Conservation (phyloP, 2,329 filamentous ascomycete genomes). For the Nemania bipapillata region DNA sequence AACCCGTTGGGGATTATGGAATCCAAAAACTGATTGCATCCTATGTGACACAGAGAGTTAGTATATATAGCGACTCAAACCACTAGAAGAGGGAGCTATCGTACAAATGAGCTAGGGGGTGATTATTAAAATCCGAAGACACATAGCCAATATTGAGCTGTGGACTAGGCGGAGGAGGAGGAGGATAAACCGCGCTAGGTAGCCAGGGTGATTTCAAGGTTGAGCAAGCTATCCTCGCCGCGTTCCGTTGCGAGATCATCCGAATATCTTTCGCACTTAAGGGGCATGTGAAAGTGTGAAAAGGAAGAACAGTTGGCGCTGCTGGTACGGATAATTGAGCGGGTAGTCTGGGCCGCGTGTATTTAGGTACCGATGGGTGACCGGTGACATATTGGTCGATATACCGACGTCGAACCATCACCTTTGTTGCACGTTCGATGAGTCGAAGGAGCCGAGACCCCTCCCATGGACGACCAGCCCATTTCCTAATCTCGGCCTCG, state of each 20-base stretch:
- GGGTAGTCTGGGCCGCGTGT: constrained; percentile 79
- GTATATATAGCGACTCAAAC: not conserved
- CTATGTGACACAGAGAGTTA: constrained; percentile 49
- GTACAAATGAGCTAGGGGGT: constrained; percentile 89
- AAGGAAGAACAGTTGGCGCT: constrained; percentile 93
- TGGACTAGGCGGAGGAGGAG: constrained; percentile 82
- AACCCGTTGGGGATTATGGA: constrained; percentile 78
- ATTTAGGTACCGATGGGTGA: constrained; percentile 67
- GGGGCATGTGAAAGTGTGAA: constrained; percentile 97
- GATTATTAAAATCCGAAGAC: constrained; percentile 98
- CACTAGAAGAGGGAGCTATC: constrained; percentile 41
- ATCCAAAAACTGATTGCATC: constrained; percentile 98
- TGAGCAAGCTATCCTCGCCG: constrained; percentile 88
- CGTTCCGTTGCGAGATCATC: constrained; percentile 94
- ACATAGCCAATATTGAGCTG: constrained; percentile 94
- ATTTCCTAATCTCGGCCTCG: constrained; percentile 60
- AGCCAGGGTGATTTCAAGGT: constrained; percentile 90
- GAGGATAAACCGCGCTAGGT: constrained; percentile 80
- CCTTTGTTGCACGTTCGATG: constrained; percentile 83
- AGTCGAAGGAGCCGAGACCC: constrained; percentile 85
- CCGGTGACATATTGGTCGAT: constrained; percentile 77
- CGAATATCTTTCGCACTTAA: constrained; percentile 91
- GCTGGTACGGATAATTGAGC: constrained; percentile 78
- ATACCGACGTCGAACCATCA: constrained; percentile 87
- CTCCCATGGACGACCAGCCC: constrained; percentile 85